Evolutionary conservation across 345 rosid species (phyloP).

Genomic region (Eucalyptus pumila): DNA sequence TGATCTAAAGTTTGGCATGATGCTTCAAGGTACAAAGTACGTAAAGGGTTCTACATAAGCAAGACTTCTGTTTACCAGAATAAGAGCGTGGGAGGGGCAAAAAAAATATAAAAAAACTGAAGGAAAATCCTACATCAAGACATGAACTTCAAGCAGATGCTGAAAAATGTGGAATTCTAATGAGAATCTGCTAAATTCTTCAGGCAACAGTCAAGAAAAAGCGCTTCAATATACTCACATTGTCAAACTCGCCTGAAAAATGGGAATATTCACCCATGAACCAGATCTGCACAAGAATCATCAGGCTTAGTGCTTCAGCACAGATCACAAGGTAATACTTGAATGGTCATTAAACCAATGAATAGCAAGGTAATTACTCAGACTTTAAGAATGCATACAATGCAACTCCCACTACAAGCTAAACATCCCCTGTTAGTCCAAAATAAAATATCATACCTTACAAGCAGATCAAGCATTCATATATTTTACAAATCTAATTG

Average conservation of each 20-base stretch:
- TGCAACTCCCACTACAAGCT: neutral
- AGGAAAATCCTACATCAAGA: neutral
- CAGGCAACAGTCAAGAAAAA: neutral
- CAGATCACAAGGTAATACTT: neutral
- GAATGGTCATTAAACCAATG: neutral
- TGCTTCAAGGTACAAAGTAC: neutral
- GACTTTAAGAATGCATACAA: neutral
- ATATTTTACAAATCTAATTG: neutral
- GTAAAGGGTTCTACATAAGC: neutral
- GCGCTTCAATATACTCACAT: slow-evolving; percentile 22
- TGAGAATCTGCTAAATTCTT: neutral
- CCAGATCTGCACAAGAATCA: slow-evolving; percentile 39
- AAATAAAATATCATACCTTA: neutral
- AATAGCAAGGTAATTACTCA: neutral
- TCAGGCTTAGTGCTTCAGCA: neutral
- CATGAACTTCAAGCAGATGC: neutral
- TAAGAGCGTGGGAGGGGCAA: neutral
- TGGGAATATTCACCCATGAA: slow-evolving; percentile 74
- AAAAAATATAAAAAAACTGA: neutral
- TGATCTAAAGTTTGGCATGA: neutral
- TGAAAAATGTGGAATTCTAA: neutral
- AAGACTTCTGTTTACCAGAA: neutral
- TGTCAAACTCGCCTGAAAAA: slow-evolving; percentile 60
- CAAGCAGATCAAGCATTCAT: neutral
- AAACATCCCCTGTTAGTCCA: neutral